Conservation (phyloP, 805 yeast species). For the Torulaspora delbrueckii region DNA sequence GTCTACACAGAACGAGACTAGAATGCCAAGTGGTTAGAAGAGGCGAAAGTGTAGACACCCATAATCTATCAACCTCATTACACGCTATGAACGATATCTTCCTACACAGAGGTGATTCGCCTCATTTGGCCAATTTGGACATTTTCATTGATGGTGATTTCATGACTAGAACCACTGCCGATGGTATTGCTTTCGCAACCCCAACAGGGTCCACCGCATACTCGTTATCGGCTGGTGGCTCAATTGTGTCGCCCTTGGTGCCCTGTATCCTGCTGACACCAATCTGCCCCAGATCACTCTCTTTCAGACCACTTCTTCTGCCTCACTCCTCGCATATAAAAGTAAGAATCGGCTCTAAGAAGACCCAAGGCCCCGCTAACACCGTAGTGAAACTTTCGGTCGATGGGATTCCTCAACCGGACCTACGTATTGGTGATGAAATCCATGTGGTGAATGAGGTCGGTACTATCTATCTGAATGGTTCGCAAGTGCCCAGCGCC, state of each 20-base stretch:
- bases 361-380: constrained; percentile 34
- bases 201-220: constrained; percentile 97
- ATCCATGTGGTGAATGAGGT: constrained; percentile 65
- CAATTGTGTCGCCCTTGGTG: constrained; percentile 85
- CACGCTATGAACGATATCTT: constrained; percentile 93
- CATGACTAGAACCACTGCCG: constrained; percentile 86
- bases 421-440: constrained; percentile 69
- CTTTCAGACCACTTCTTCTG: constrained; percentile 82
- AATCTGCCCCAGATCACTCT: constrained; percentile 83
- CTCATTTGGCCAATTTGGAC: constrained; percentile 78
- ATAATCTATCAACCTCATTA: constrained; percentile 12
- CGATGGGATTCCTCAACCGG: constrained; percentile 77
- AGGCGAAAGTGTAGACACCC: constrained; percentile 13
- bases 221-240: constrained; percentile 84
- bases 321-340: constrained; percentile 74
- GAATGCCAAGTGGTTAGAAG: constrained; percentile 62
- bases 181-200: constrained; percentile 78
- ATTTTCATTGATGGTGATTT: constrained; percentile 80
- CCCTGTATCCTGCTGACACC: constrained; percentile 81
- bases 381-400: constrained; percentile 58
- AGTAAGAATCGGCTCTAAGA: constrained; percentile 53
- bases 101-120: constrained; percentile 81
- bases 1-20: constrained; percentile 69
- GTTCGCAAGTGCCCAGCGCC: constrained; percentile 43
- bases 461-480: constrained; percentile 54